Percentiles rank a stretch among this genome's conserved stretches.
phyloP scores from a whole-genome alignment of 805 yeast species.

The Yarrowia divulgata region DNA sequence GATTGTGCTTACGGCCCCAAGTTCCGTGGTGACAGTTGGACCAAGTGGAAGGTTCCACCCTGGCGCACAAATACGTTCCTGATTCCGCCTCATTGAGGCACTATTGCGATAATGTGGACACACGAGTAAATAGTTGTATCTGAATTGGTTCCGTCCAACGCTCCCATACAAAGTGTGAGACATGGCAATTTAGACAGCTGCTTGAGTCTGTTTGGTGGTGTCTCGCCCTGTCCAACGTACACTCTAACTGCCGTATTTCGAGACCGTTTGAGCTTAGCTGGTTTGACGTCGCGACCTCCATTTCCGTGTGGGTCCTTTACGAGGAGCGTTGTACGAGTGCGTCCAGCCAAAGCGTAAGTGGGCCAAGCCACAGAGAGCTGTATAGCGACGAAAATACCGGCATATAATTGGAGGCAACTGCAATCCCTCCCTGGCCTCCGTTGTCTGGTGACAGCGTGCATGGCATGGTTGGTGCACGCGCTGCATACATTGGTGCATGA shows the following conservation, averaged over 20 bases:
- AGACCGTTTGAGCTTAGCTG: constrained; percentile 28
- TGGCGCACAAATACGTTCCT: neutral
- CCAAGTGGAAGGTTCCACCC: neutral
- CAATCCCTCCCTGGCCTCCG: neutral
- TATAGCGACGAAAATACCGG: constrained; percentile 5
- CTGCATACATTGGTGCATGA: constrained; percentile 16
- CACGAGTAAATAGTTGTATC: too few species aligned
- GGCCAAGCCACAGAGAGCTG: neutral
- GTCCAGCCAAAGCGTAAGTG: neutral
- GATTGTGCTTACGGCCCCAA: neutral
- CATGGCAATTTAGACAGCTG: neutral
- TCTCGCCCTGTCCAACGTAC: neutral
- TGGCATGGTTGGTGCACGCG: neutral
- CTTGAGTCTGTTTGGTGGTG: neutral
- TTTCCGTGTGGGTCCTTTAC: constrained; percentile 2
- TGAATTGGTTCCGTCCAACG: too few species aligned
- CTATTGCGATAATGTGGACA: too few species aligned
- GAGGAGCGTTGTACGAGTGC: constrained; percentile 14
- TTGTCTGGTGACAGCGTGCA: constrained; percentile 6
- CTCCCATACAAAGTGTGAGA: constrained; percentile 11
- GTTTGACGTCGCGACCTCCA: neutral
- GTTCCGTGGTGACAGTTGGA: neutral
- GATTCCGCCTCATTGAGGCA: too few species aligned
- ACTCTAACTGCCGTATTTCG: constrained; percentile 14
- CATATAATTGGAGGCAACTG: constrained; percentile 23